Conservation (phyloP, 108 stramenopile genomes). For the Cylindrotheca fusiformis region DNA sequence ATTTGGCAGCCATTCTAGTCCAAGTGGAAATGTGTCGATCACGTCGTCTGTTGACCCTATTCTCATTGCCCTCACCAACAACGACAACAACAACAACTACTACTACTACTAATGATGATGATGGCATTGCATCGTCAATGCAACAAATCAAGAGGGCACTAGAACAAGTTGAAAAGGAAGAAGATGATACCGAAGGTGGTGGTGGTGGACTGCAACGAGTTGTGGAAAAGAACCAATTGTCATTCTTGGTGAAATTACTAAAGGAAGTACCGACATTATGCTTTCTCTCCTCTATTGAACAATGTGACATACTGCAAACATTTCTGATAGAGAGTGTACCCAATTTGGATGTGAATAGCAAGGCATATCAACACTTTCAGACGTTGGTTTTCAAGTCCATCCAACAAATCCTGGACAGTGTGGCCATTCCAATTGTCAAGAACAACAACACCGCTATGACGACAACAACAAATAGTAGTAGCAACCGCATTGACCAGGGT, state of each 20-base stretch:
- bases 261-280: constrained; percentile 1
- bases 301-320: constrained; percentile 15
- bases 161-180: background rate
- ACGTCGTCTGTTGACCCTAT: background rate
- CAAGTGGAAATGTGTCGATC: constrained; percentile 51
- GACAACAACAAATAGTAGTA: too few relatives aligned
- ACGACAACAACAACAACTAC: too few relatives aligned
- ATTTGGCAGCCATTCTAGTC: constrained; percentile 56
- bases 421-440: constrained; percentile 46
- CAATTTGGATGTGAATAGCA: too few relatives aligned
- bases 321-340: too few relatives aligned
- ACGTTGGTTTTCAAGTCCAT: too few relatives aligned
- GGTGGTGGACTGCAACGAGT: background rate
- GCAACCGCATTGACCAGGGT: constrained; percentile 18
- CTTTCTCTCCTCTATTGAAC: background rate
- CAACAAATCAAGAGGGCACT: constrained; percentile 11
- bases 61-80: background rate
- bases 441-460: too few relatives aligned
- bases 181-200: background rate
- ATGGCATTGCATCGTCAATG: too few relatives aligned
- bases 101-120: too few relatives aligned
- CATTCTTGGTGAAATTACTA: constrained; percentile 17
- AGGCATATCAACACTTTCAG: too few relatives aligned
- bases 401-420: constrained; percentile 34
- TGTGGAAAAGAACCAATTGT: constrained; percentile 28